These are phyloP conservation scores for Myriosclerotinia scirpicola DNA, from an alignment of 2,329 filamentous ascomycete species.

Conservation along the genomic window DNA sequence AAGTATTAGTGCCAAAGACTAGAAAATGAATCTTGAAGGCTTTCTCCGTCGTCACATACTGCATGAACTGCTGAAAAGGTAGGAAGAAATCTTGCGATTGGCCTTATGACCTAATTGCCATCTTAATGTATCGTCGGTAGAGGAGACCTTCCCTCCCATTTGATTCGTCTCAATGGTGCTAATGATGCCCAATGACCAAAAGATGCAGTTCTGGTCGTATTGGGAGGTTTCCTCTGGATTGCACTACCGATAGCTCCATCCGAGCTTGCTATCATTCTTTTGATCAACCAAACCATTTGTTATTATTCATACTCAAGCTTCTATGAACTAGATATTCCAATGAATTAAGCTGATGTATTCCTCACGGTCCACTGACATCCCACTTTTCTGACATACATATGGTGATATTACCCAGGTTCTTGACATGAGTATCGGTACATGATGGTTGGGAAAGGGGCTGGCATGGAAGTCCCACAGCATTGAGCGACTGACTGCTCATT, in stretches of 20 bases:
- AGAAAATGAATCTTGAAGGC: conserved; percentile 4
- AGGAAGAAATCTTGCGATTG: conserved; percentile 9
- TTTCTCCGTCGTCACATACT: background rate
- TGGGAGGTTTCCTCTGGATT: background rate
- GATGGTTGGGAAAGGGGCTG: conserved; percentile 16
- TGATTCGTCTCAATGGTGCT: background rate
- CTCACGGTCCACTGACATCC: conserved; percentile 6
- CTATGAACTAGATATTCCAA: background rate
- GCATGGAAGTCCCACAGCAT: conserved; percentile 15
- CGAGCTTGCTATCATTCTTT: background rate
- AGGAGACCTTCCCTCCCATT: background rate
- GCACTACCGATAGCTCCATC: background rate
- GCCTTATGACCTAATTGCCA: conserved; percentile 5
- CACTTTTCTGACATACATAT: conserved; percentile 5
- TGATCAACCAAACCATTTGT: background rate
- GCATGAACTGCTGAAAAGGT: conserved; percentile 5
- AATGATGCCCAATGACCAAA: conserved; percentile 11
- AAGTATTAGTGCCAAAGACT: background rate
- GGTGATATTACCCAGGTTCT: conserved; percentile 1
- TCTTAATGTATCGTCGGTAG: background rate
- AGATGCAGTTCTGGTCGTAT: conserved; percentile 6
- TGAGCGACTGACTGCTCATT: conserved; percentile 10
- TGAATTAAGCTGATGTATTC: background rate
- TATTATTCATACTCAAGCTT: background rate
- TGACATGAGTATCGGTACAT: conserved; percentile 9